phyloP scores from a whole-genome alignment of 345 rosid species.

The Psidium friedrichsthalianum region DNA sequence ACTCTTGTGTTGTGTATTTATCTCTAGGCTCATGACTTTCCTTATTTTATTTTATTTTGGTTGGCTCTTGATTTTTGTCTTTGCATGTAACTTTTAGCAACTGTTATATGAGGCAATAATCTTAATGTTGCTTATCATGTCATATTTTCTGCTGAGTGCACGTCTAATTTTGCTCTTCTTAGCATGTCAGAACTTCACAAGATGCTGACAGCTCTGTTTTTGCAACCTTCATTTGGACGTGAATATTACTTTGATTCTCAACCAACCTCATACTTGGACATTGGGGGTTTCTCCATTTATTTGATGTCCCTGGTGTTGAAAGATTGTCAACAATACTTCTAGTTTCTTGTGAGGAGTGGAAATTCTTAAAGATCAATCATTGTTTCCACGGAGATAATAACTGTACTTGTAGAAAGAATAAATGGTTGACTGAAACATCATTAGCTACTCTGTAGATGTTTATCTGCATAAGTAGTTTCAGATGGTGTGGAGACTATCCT shows the following conservation, averaged over 20 bases:
- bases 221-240: not conserved
- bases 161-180: not conserved
- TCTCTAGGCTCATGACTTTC: not conserved
- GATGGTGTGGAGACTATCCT: not conserved
- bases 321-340: not conserved
- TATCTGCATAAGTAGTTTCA: not conserved
- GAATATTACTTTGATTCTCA: not conserved
- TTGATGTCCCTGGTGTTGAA: not conserved
- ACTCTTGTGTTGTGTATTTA: not conserved
- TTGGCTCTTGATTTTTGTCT: not conserved
- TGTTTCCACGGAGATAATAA: not conserved
- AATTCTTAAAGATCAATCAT: not conserved
- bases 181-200: not conserved
- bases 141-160: not conserved
- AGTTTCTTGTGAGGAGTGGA: not conserved
- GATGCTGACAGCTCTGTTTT: not conserved
- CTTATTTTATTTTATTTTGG: not conserved
- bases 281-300: not conserved
- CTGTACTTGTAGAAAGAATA: not conserved
- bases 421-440: not conserved
- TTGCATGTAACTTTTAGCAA: not conserved
- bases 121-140: not conserved
- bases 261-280: not conserved
- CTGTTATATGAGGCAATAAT: not conserved
- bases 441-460: not conserved